These are phyloP conservation scores for Ogataea minuta DNA, from an alignment of 805 yeast genomes.

Conservation along the genomic window DNA sequence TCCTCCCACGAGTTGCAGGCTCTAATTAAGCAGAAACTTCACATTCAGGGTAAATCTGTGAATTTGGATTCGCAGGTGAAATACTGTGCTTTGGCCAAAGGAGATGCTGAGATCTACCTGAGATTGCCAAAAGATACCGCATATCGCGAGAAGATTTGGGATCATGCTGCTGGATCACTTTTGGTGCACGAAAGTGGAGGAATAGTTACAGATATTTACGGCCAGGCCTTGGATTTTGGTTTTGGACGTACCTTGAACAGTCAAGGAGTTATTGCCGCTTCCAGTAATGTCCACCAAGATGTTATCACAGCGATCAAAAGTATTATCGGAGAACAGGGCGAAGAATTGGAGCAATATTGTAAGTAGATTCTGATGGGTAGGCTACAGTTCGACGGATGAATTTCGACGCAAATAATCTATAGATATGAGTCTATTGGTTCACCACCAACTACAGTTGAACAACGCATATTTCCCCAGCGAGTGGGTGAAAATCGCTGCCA, in stretches of 20 bases:
- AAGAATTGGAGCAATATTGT: conserved; percentile 28
- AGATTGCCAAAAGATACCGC: conserved; percentile 76
- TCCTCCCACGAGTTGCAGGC: conserved; percentile 87
- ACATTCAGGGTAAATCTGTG: conserved; percentile 56
- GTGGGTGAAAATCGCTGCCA: no score
- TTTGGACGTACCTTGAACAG: conserved; percentile 77
- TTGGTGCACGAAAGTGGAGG: conserved; percentile 92
- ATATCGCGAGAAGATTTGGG: conserved; percentile 96
- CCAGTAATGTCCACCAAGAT: conserved; percentile 43
- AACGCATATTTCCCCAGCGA: no score
- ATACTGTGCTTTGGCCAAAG: conserved; percentile 86
- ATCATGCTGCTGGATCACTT: conserved; percentile 94
- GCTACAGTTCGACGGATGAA: no score
- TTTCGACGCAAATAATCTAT: no score
- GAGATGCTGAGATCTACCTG: conserved; percentile 88
- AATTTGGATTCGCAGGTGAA: conserved; percentile 95
- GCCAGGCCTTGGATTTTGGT: conserved; percentile 75
- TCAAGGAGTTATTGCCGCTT: conserved; percentile 92
- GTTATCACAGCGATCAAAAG: conserved; percentile 50
- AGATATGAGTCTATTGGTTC: no score
- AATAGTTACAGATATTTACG: conserved; percentile 78
- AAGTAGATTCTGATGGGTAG: no score
- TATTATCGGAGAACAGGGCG: conserved; percentile 36
- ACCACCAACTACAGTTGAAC: no score
- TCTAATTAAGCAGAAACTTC: conserved; percentile 61